These are phyloP conservation scores for Colletotrichum trifolii DNA, from an alignment of 2,329 filamentous ascomycete species.

Conservation along the genomic window DNA sequence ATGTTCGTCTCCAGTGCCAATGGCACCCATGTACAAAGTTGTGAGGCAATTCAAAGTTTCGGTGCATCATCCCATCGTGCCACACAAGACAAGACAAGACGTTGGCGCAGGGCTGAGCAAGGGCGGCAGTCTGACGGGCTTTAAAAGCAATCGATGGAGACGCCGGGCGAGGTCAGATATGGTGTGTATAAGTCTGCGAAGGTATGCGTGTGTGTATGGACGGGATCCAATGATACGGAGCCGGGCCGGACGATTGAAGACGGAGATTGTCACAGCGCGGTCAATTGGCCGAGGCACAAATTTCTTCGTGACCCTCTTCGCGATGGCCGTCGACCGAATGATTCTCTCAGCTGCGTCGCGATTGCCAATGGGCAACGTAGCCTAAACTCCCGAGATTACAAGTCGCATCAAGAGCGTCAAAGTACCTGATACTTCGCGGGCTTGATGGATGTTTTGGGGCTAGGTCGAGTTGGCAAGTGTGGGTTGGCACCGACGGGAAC, in stretches of 20 bases:
- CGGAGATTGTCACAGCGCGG: conserved; percentile 33
- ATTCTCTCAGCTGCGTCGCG: conserved; percentile 9
- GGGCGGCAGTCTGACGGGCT: conserved; percentile 2
- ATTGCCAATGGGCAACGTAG: conserved; percentile 33
- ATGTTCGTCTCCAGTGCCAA: conserved; percentile 2
- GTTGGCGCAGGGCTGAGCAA: neutral
- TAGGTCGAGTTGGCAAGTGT: conserved; percentile 33
- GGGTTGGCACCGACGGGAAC: conserved; percentile 25
- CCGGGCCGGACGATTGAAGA: conserved; percentile 27
- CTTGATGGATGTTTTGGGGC: conserved; percentile 32
- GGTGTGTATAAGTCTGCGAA: neutral
- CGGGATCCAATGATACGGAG: conserved; percentile 19
- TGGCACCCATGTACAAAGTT: conserved; percentile 12
- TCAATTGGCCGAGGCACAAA: conserved; percentile 34
- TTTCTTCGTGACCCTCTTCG: conserved; percentile 24
- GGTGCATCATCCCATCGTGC: conserved; percentile 23
- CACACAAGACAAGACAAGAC: neutral
- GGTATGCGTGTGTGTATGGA: conserved; percentile 10
- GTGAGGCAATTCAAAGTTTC: conserved; percentile 17
- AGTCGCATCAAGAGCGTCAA: conserved; percentile 26
- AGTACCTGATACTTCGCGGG: conserved; percentile 32
- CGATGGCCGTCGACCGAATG: neutral
- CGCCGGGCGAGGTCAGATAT: conserved; percentile 4
- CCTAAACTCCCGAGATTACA: conserved; percentile 35
- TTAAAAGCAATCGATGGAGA: neutral